A percentile compares a stretch with the other conserved stretches of the same genome.
Evolutionary conservation across 441 rosid species (phyloP).

Genomic region (Isatis lusitanica): DNA sequence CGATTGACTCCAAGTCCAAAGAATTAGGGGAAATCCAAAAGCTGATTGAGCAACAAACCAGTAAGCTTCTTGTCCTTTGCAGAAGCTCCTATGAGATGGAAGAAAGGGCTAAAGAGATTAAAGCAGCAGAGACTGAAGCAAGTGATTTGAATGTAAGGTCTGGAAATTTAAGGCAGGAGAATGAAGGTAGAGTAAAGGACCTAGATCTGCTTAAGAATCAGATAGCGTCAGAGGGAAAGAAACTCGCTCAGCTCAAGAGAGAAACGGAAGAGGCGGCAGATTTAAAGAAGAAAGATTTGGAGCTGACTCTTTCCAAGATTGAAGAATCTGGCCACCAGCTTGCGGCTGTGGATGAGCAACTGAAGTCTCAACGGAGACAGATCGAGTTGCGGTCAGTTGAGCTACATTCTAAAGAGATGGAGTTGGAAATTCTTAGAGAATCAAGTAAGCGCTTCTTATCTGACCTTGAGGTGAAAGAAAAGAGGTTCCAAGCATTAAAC

Average conservation of each 20-base stretch:
- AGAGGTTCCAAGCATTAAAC: not conserved
- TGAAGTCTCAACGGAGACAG: not conserved
- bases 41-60: constrained; percentile 2
- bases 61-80: constrained; percentile 1
- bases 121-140: constrained; percentile 16
- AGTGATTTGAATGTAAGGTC: not conserved
- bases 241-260: not conserved
- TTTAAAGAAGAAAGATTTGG: not conserved
- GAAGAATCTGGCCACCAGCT: not conserved
- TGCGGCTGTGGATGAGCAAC: not conserved
- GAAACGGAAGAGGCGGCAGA: not conserved
- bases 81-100: constrained; percentile 26
- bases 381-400: not conserved
- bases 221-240: not conserved
- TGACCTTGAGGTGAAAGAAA: constrained; percentile 14
- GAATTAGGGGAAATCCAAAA: constrained; percentile 6
- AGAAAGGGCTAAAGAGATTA: constrained; percentile 6
- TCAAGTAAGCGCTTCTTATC: not conserved
- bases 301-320: not conserved
- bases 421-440: not conserved
- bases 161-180: constrained; percentile 6
- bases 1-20: constrained; percentile 6
- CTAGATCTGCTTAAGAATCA: constrained; percentile 1
- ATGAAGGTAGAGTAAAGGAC: constrained; percentile 13
- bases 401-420: not conserved